These are phyloP conservation scores for Chloropicon primus DNA, from an alignment of 139 green algal genomes.

Conservation along the genomic window DNA sequence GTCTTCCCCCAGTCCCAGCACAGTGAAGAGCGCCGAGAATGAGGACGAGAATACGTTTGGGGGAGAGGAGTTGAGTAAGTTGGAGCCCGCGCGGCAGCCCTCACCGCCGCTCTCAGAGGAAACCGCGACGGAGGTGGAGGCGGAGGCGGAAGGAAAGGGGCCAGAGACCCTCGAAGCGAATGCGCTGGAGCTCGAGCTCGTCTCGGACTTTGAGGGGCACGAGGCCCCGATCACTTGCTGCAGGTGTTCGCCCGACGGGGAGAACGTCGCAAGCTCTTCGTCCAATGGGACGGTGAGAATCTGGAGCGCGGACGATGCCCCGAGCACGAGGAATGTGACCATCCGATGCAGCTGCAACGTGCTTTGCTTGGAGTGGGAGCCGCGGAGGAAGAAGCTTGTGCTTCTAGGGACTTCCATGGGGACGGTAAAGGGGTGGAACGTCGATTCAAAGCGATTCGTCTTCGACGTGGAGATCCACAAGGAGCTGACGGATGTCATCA, in stretches of 20 bases:
- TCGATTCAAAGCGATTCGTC: background rate
- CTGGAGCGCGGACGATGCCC: background rate
- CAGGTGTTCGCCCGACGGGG: background rate
- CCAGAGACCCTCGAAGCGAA: background rate
- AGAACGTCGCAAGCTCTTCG: background rate
- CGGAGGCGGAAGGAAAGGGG: background rate
- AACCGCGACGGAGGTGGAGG: background rate
- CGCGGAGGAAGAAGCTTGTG: background rate
- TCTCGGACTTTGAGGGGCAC: background rate
- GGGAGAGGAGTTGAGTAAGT: no score
- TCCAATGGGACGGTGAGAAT: background rate
- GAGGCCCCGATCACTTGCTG: background rate
- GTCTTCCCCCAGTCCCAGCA: no score
- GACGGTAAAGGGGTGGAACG: background rate
- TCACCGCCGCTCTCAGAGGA: no score
- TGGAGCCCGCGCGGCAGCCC: no score
- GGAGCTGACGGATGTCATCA: background rate
- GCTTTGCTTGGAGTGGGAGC: background rate
- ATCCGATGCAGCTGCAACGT: background rate
- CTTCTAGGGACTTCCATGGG: background rate
- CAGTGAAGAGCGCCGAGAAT: no score
- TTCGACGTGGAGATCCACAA: background rate
- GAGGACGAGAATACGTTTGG: no score
- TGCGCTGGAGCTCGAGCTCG: background rate
- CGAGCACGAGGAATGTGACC: background rate